Evolutionary conservation across 1,139 yeast species (phyloP), one percentile per base, ranked within the genome.

Genomic region (Pichia kudriavzevii): DNA sequence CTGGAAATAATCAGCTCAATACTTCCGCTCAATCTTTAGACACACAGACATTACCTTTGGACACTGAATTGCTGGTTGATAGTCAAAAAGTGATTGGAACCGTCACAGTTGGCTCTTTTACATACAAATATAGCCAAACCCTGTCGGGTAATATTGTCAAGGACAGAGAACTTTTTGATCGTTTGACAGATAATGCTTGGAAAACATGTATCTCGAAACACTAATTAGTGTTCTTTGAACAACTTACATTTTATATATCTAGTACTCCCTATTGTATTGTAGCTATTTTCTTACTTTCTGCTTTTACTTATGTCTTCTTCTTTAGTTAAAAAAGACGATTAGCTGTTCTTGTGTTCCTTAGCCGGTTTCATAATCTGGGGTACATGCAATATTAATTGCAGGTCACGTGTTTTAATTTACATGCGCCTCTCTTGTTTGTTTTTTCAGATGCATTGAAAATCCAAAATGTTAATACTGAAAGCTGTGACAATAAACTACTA

Each of bases 131-230:
- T 22, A 36, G 39, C 13, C 43, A 40, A 20, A 32, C 37, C 1
- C 26, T 40, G 8, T 37, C 43, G 6, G 40, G 40, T 6, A 32
- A 40, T 29, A 13, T 23, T 9, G n/a, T 12, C 1, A 36, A 32
- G 22, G 43, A 40, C 28, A 36, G 22, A 17, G 41, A 34, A 14
- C 33, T 40, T 10, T 40, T 40, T 30, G 41, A 40, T 19, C 26
- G 35, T 14, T 31, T 40, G 3, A 21, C 32, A 7, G 41, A 40
- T 11, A 37, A 28, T 30, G 43, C 43, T 3, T 40, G 43, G 43
- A 40, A 40, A 19, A 18, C 43, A 9, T 40, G 43, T 19, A 23
- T 37, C 13, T n/a, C 41, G 6, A 37, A 40, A 30, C 40, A 30
- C 4, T 37, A 22, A 24, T 14, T 3, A n/a, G 10, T 20, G 4